Base-by-base conservation (phyloP, 495 filamentous ascomycete species). In the Penicillium samsonianum region DNA sequence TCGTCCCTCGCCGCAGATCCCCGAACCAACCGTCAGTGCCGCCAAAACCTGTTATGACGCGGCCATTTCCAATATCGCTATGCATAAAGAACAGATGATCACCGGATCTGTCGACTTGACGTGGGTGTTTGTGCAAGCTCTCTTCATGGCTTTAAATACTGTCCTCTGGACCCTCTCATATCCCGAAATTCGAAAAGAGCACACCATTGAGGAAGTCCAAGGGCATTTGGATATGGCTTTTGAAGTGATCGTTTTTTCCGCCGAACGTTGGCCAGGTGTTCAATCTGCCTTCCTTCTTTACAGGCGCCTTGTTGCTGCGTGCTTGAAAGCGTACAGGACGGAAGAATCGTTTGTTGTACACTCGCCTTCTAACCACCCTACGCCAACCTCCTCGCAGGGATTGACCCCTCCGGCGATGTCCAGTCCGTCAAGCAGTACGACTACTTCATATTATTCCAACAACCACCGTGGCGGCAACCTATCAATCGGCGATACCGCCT, bases 81-180 rank as follows among this genome's bases (percentile, higher is more conserved):
- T 91, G 72, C 86, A 90, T 37, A 83, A 80, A 63, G 81, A 87
- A 48, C 91, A 95, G 67, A 88, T 94, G 65, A 78, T 83, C 58
- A 85, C 82, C 9, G 80, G 80, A 8, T 84, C 83, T 22, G 86
- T 93, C 20, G 93, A 96, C 65, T 75, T 96, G 53, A 96, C 91
- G 3, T 98, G 92, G 91, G 86, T 95, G 37, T 96, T 95, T 65
- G 83, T 93, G 8, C 82, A 95, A 56, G 82, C 88, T 37, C 78
- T 96, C 20, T 96, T 96, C 72, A 90, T 91, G 82, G 84, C 87
- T 16, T 78, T 96, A 40, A 93, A 94, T 64, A 91, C 89, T 22
- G 81, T 96, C 33, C 82, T 98, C 3, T 98, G 93, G 93, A 80
- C 87, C 8, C 80, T 95, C 22, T 93, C 90, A 3, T 95, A 93